These are phyloP conservation scores for Aspergillus homomorphus DNA, from an alignment of 495 filamentous ascomycete species.

Conservation along the genomic window DNA sequence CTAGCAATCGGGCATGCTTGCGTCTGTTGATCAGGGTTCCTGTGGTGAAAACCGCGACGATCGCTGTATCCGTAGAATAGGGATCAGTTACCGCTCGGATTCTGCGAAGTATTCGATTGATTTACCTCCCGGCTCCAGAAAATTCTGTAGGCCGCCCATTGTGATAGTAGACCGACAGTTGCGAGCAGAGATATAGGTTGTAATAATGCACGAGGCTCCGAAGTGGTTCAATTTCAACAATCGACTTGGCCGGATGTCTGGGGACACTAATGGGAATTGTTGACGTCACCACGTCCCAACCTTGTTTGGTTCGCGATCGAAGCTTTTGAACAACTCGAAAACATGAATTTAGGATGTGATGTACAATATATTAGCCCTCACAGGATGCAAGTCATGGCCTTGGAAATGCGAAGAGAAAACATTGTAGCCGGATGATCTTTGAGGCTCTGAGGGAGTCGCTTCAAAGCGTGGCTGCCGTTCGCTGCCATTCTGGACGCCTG, in stretches of 20 bases:
- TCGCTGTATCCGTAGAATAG: slow-evolving; percentile 11
- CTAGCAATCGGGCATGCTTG: slow-evolving; percentile 1
- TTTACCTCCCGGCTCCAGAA: slow-evolving; percentile 1
- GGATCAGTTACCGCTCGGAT: not conserved
- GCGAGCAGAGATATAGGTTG: not conserved
- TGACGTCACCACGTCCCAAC: not conserved
- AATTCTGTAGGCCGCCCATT: not conserved
- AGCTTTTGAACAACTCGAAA: not conserved
- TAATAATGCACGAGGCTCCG: not conserved
- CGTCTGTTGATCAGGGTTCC: slow-evolving; percentile 23
- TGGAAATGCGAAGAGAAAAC: not conserved
- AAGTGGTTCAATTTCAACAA: not conserved
- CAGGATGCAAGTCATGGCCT: not conserved
- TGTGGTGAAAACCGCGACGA: slow-evolving; percentile 21
- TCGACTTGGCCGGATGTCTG: not conserved
- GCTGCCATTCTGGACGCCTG: not conserved
- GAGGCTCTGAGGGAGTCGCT: not conserved
- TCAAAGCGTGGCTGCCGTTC: slow-evolving; percentile 3
- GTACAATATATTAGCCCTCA: not conserved
- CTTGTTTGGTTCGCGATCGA: not conserved
- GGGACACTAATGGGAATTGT: not conserved
- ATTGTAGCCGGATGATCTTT: not conserved
- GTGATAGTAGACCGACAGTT: not conserved
- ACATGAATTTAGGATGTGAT: not conserved
- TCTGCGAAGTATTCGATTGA: not conserved